A percentile compares a stretch with the other conserved stretches of the same genome.
Conservation (phyloP, 306 rosid species). For the Cucurbita argyrosperma region DNA sequence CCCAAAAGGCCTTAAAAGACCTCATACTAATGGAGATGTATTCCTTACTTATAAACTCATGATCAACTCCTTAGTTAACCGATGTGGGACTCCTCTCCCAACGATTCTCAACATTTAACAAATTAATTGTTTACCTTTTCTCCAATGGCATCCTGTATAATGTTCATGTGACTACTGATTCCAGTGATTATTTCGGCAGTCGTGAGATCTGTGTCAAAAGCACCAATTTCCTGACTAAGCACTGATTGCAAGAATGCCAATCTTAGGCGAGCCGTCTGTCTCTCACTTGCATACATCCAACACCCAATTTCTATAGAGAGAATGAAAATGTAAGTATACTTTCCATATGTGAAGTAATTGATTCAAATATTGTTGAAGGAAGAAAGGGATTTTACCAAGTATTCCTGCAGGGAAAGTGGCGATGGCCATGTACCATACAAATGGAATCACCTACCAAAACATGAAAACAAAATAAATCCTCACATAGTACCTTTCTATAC, state of each 20-base stretch:
- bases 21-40: too few species aligned
- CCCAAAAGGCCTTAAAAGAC: too few species aligned
- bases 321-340: neutral
- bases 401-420: slow-evolving; percentile 90
- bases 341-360: neutral
- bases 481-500: too few species aligned
- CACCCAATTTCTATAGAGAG: slow-evolving; percentile 47
- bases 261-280: slow-evolving; percentile 50
- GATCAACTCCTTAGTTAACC: too few species aligned
- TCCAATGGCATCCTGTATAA: slow-evolving; percentile 75
- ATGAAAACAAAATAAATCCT: neutral
- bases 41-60: too few species aligned
- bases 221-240: slow-evolving; percentile 68
- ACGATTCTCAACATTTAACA: too few species aligned
- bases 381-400: slow-evolving; percentile 32
- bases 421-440: slow-evolving; percentile 88
- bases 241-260: slow-evolving; percentile 57
- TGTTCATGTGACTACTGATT: slow-evolving; percentile 53
- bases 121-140: slow-evolving; percentile 38
- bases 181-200: slow-evolving; percentile 56
- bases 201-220: slow-evolving; percentile 72
- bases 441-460: slow-evolving; percentile 51
- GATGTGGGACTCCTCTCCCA: too few species aligned
- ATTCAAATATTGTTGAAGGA: neutral
- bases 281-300: slow-evolving; percentile 84